Base-by-base conservation (phyloP, 108 stramenopile genomes). In the Pseudonitzschia delicatissima region DNA sequence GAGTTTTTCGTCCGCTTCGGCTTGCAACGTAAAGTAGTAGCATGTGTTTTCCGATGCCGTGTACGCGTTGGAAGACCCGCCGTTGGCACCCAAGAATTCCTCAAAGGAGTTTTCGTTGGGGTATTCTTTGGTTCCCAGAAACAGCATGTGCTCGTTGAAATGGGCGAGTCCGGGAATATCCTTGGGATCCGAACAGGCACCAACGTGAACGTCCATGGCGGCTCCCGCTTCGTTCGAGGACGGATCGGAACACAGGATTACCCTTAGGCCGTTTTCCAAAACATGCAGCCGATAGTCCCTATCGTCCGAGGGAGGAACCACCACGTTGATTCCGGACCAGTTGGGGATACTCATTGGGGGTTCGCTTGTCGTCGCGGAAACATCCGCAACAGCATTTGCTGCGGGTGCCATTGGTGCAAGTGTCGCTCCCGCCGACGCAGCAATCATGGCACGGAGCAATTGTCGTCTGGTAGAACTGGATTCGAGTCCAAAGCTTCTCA, bases 171-270 rank as follows among this genome's bases (percentile, higher is more conserved):
- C 98, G 44, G 87, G 87, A 45, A 95, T 57, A 35, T 88, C 91
- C 4, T 62, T 64, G 1, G 98, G 98, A 73, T 97, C 96, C 26
- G 82, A 79, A 50, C 79, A 81, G 18, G 90, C 86, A 4, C 93
- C 98, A 7, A 94, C 96, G 64, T 96, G 93, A 20, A 97, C 94
- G 72, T 89, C 82, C 88, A 97, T 88, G 8, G 90, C 87, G 13
- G 86, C 96, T 2, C 94, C 87, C 1, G 88, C 87, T 35, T 84
- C 74, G 21, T 86, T 94, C 35, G 93, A 77, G 27, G 78, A 45
- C 0, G 90, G 81, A 71, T 98, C 97, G n/a, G 84, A 87, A 48
- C 93, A 88, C 34, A 96, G 45, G 8, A 96, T 21, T 3, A 88
- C 84, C 31, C 78, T 70, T 12, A 96, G 58, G 0, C 87, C 87